Evolutionary conservation across 164 flowering plant genomes (phyloP).

Genomic region (Euptelea pleiosperma): DNA sequence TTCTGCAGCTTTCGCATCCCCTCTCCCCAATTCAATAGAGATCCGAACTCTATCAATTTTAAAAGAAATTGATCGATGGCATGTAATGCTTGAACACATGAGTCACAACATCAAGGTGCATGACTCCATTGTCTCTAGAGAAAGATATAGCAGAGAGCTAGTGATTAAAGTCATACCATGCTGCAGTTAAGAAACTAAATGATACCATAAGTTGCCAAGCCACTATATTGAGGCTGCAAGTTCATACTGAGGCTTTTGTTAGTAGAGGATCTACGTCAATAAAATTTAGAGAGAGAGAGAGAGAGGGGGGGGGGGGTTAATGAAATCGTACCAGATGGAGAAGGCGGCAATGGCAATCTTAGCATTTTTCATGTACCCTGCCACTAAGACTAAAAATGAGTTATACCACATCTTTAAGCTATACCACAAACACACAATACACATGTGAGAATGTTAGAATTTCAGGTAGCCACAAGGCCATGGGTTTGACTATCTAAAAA

Average conservation of each 20-base stretch:
- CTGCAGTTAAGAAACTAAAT: constrained; percentile 30
- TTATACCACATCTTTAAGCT: constrained; percentile 39
- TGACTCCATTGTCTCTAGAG: background rate
- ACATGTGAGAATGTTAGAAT: too few species aligned
- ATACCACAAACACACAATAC: too few species aligned
- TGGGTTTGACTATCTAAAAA: too few species aligned
- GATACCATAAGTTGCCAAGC: constrained; percentile 27
- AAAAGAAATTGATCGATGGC: too few species aligned
- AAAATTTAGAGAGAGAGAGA: background rate
- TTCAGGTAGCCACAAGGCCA: too few species aligned
- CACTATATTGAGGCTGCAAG: constrained; percentile 31
- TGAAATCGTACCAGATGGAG: constrained; percentile 23
- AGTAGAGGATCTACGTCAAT: background rate
- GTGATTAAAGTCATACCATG: constrained; percentile 28
- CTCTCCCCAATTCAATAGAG: constrained; percentile 32
- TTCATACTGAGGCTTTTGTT: background rate
- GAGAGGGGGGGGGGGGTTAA: background rate
- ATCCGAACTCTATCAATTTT: constrained; percentile 14
- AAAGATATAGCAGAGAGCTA: background rate
- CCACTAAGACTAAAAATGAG: constrained; percentile 29
- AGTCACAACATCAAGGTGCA: too few species aligned
- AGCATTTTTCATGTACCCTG: constrained; percentile 36
- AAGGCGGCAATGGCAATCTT: constrained; percentile 27
- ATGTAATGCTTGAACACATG: too few species aligned
- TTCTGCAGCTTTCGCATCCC: constrained; percentile 22